phyloP scores from a whole-genome alignment of 2,329 filamentous ascomycete genomes.

The Penicillium rolfsii region DNA sequence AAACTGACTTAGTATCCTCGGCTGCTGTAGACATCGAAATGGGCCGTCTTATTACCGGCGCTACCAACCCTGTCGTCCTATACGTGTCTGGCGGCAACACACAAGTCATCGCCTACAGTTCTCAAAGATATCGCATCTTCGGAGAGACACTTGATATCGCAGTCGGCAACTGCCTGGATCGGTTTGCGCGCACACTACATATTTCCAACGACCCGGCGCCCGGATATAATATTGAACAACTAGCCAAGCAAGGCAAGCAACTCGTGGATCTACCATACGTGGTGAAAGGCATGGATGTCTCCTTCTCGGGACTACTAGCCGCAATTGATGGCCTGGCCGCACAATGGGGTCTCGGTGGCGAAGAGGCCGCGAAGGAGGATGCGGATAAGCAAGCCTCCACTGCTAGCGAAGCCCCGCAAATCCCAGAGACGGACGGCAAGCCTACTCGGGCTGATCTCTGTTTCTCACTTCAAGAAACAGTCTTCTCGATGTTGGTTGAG shows the following conservation, averaged over 20 bases:
- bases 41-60: conserved; percentile 89
- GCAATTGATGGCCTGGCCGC: conserved; percentile 78
- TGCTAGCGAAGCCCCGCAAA: conserved; percentile 26
- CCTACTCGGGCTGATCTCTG: conserved; percentile 81
- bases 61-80: conserved; percentile 87
- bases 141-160: conserved; percentile 97
- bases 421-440: conserved; percentile 47
- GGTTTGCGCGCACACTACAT: conserved; percentile 86
- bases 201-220: conserved; percentile 97
- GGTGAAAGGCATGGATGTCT: conserved; percentile 98
- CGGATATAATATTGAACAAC: conserved; percentile 96
- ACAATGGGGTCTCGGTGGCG: conserved; percentile 41
- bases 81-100: conserved; percentile 97
- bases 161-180: conserved; percentile 94
- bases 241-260: conserved; percentile 72
- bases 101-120: conserved; percentile 95
- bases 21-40: conserved; percentile 78
- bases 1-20: background rate
- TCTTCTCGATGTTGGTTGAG: conserved; percentile 96
- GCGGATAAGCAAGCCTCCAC: conserved; percentile 18
- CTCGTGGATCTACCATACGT: conserved; percentile 90
- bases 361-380: conserved; percentile 57
- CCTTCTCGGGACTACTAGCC: conserved; percentile 89
- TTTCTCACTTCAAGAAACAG: conserved; percentile 92
- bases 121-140: conserved; percentile 94